Conservation (phyloP, 2,329 filamentous ascomycete genomes). For the Phymatotrichopsis omnivora region DNA sequence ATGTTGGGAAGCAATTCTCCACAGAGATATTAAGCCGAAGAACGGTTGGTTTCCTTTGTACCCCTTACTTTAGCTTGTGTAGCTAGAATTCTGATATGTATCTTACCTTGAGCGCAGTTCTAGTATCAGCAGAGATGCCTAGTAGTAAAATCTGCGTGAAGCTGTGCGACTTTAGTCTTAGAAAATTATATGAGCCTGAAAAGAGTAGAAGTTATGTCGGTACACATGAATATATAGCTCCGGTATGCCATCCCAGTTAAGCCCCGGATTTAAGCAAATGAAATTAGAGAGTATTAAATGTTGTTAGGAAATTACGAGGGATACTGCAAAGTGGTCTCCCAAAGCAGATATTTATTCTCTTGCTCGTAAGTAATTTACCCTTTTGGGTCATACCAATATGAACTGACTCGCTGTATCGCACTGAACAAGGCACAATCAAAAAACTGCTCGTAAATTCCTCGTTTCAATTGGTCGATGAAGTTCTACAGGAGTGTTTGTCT, state of each 20-base stretch:
- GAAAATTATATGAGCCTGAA: too few relatives aligned
- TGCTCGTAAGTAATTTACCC: not conserved
- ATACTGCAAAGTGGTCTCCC: constrained; percentile 4
- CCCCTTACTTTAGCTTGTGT: not conserved
- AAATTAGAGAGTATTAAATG: not conserved
- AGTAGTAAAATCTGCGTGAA: too few relatives aligned
- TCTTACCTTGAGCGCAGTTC: not conserved
- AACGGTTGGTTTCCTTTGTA: not conserved
- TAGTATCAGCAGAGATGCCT: too few relatives aligned
- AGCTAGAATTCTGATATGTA: not conserved
- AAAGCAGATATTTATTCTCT: constrained; percentile 11
- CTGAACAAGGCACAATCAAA: too few relatives aligned
- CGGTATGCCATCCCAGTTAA: too few relatives aligned
- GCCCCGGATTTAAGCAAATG: too few relatives aligned
- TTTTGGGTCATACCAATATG: too few relatives aligned
- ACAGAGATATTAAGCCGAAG: constrained; percentile 8
- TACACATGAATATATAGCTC: too few relatives aligned
- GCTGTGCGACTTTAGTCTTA: constrained; percentile 6
- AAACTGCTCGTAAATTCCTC: too few relatives aligned
- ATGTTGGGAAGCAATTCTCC: constrained; percentile 7
- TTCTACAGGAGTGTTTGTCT: constrained; percentile 1
- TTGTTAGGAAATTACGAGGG: constrained; percentile 4
- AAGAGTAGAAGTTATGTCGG: too few relatives aligned
- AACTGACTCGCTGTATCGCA: too few relatives aligned
- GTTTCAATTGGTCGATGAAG: too few relatives aligned